These are phyloP conservation scores for Tolypocladium paradoxum DNA, from an alignment of 2,329 filamentous ascomycete species.

Conservation along the genomic window DNA sequence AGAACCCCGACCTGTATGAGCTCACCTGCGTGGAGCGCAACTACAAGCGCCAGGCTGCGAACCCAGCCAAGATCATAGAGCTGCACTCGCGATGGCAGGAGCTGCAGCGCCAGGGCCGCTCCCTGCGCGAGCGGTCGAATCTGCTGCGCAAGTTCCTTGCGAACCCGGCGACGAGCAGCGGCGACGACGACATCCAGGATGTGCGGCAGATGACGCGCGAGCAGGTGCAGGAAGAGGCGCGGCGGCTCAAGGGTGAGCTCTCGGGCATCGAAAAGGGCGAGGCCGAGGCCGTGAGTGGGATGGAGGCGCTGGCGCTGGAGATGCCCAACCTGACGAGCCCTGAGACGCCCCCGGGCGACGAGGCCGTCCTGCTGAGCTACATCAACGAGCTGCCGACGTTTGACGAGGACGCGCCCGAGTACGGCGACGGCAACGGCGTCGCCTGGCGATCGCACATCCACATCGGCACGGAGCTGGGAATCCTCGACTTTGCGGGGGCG, in stretches of 20 bases:
- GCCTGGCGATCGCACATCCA: conserved; percentile 69
- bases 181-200: conserved; percentile 28
- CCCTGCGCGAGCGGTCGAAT: conserved; percentile 57
- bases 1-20: conserved; percentile 70
- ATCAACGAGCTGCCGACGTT: conserved; percentile 60
- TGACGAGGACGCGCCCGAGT: conserved; percentile 13
- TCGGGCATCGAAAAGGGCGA: conserved; percentile 51
- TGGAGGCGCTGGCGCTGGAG: conserved; percentile 62
- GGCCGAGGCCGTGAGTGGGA: conserved; percentile 48
- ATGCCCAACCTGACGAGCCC: conserved; percentile 79
- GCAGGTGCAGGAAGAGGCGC: conserved; percentile 51
- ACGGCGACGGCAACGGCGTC: conserved; percentile 6
- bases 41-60: conserved; percentile 48
- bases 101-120: conserved; percentile 49
- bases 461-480: conserved; percentile 73
- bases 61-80: conserved; percentile 44
- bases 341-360: conserved; percentile 60
- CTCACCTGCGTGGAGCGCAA: conserved; percentile 80
- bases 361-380: conserved; percentile 58
- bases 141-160: conserved; percentile 43
- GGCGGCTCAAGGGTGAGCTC: conserved; percentile 52
- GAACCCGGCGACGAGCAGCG: conserved; percentile 36
- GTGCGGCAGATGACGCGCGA: conserved; percentile 31
- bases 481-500: conserved; percentile 82
- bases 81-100: conserved; percentile 48